Conservation (phyloP, 441 rosid species). For the Mallotus repandus region DNA sequence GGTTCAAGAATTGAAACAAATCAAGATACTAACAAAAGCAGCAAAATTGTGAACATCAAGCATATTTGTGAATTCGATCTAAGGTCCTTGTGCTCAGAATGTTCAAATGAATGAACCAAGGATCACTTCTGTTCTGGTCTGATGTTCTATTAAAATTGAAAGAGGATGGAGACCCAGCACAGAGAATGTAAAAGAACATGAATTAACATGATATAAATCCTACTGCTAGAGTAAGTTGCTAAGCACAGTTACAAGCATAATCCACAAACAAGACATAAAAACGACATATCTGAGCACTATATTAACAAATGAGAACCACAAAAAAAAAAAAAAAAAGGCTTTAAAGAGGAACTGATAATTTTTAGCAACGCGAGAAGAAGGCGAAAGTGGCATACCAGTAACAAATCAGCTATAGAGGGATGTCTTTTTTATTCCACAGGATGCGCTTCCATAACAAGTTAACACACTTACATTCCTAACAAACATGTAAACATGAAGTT, state of each 20-base stretch:
- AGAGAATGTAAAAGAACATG: too few relatives aligned
- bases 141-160: neutral
- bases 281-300: too few relatives aligned
- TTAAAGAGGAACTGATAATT: too few relatives aligned
- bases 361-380: neutral
- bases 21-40: neutral
- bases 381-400: slow-evolving; percentile 8
- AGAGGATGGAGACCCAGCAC: neutral
- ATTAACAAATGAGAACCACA: too few relatives aligned
- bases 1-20: too few relatives aligned
- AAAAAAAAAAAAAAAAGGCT: neutral
- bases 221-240: too few relatives aligned
- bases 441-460: slow-evolving; percentile 2
- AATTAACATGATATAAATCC: too few relatives aligned
- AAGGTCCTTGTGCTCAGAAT: too few relatives aligned
- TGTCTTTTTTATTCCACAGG: neutral
- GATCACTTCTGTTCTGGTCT: neutral
- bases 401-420: neutral
- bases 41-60: neutral
- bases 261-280: too few relatives aligned
- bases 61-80: neutral
- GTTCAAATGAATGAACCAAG: neutral
- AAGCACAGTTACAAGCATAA: too few relatives aligned
- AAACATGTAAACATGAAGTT: slow-evolving; percentile 13
- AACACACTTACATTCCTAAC: slow-evolving; percentile 11